phyloP scores from a whole-genome alignment of 805 yeast genomes.

The Candida insectorum region DNA sequence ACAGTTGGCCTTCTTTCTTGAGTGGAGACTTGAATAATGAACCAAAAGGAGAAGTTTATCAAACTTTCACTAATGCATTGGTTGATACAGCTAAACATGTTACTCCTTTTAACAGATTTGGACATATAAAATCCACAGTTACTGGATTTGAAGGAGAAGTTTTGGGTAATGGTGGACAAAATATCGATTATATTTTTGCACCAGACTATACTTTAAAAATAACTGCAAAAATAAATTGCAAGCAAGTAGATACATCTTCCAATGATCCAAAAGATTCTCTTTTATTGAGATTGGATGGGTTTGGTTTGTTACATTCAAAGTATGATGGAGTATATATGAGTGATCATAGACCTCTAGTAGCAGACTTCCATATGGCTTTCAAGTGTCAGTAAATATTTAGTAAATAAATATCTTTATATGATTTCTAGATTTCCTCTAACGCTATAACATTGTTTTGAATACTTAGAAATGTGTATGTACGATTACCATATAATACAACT shows the following conservation, averaged over 20 bases:
- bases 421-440: no score
- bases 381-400: background rate
- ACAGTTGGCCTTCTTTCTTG: constrained; percentile 30
- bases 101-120: constrained; percentile 22
- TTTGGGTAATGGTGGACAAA: constrained; percentile 22
- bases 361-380: constrained; percentile 16
- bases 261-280: constrained; percentile 11
- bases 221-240: constrained; percentile 12
- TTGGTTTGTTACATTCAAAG: constrained; percentile 31
- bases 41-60: constrained; percentile 19
- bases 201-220: constrained; percentile 19
- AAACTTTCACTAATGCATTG: constrained; percentile 11
- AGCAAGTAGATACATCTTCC: constrained; percentile 1
- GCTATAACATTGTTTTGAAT: no score
- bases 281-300: constrained; percentile 18
- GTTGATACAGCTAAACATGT: constrained; percentile 18
- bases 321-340: constrained; percentile 30
- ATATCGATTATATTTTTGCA: constrained; percentile 31
- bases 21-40: constrained; percentile 28
- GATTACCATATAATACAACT: no score
- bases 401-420: no score
- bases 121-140: constrained; percentile 26
- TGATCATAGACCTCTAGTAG: constrained; percentile 35
- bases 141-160: constrained; percentile 31
- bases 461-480: no score